Percentiles rank a stretch among this genome's conserved stretches.
Evolutionary conservation across 352 stramenopile genomes (phyloP).

Genomic region (Pythium phragmiticola): DNA sequence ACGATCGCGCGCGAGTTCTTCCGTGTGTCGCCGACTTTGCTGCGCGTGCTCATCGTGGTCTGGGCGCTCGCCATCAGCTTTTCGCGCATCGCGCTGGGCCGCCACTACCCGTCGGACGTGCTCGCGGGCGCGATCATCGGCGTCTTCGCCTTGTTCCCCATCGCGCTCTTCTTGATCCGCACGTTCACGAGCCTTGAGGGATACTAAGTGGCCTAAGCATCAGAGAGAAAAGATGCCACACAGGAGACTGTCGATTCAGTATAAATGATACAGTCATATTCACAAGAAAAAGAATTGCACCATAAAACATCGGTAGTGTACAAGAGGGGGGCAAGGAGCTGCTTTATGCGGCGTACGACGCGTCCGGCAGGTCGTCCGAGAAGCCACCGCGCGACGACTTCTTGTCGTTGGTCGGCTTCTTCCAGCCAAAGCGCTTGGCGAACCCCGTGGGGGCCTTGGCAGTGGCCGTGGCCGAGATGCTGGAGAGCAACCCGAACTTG

Average conservation of each 20-base stretch:
- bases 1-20: conserved; percentile 52
- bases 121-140: conserved; percentile 63
- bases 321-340: not conserved
- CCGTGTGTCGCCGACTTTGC: conserved; percentile 36
- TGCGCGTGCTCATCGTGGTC: conserved; percentile 43
- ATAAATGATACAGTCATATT: conserved; percentile 1
- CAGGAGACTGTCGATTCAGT: not conserved
- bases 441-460: conserved; percentile 30
- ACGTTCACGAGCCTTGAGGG: conserved; percentile 6
- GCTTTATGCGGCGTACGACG: conserved; percentile 18
- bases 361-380: conserved; percentile 20
- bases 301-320: conserved; percentile 6
- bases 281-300: not conserved
- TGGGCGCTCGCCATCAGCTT: conserved; percentile 78
- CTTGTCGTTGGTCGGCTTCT: conserved; percentile 30
- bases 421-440: conserved; percentile 53
- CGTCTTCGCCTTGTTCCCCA: conserved; percentile 41
- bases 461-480: conserved; percentile 34
- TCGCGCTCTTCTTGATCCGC: conserved; percentile 18
- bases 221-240: not conserved
- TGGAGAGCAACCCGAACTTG: conserved; percentile 43
- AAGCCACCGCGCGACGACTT: conserved; percentile 24
- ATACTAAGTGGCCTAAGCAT: not conserved
- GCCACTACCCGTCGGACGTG: conserved; percentile 83
- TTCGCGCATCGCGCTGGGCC: conserved; percentile 75